These are phyloP conservation scores for Phytophthora colocasiae DNA, from an alignment of 352 stramenopile genomes.

Conservation along the genomic window DNA sequence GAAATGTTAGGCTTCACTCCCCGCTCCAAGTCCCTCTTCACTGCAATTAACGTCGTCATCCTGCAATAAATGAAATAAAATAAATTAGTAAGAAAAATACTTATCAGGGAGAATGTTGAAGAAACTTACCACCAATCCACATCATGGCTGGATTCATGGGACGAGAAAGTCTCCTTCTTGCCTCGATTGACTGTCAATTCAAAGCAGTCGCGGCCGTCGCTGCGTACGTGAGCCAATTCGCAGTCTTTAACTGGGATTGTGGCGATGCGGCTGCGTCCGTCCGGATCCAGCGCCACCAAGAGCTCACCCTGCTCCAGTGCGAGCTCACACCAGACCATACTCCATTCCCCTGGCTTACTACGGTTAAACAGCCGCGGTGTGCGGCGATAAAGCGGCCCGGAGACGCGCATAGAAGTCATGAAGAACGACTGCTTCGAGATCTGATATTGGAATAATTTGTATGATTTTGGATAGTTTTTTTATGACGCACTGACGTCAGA, in stretches of 20 bases:
- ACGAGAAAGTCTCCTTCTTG: conserved; percentile 89
- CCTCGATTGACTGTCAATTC: conserved; percentile 67
- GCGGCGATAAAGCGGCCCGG: conserved; percentile 74
- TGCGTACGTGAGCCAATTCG: conserved; percentile 83
- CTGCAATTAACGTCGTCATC: conserved; percentile 81
- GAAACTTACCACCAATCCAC: conserved; percentile 84
- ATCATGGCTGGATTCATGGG: conserved; percentile 85
- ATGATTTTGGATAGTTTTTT: conserved; percentile 18
- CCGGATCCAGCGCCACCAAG: conserved; percentile 67
- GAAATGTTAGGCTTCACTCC: conserved; percentile 68
- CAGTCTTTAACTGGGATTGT: conserved; percentile 68
- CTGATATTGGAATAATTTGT: conserved; percentile 12
- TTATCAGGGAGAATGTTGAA: neutral
- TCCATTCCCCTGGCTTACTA: conserved; percentile 81
- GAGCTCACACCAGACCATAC: conserved; percentile 82
- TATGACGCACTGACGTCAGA: conserved; percentile 23
- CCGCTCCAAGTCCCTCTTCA: conserved; percentile 79
- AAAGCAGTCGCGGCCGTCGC: conserved; percentile 83
- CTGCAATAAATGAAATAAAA: conserved; percentile 33
- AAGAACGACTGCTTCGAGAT: too few relatives aligned
- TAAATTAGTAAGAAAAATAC: neutral
- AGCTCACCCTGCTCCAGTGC: conserved; percentile 67
- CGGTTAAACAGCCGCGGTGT: conserved; percentile 75
- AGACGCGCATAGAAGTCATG: conserved; percentile 57
- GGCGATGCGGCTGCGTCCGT: conserved; percentile 58